A percentile compares a stretch with the other conserved stretches of the same genome.
phyloP scores from a whole-genome alignment of 1,284 basidiomycete genomes.

The Retiboletus fuscus region DNA sequence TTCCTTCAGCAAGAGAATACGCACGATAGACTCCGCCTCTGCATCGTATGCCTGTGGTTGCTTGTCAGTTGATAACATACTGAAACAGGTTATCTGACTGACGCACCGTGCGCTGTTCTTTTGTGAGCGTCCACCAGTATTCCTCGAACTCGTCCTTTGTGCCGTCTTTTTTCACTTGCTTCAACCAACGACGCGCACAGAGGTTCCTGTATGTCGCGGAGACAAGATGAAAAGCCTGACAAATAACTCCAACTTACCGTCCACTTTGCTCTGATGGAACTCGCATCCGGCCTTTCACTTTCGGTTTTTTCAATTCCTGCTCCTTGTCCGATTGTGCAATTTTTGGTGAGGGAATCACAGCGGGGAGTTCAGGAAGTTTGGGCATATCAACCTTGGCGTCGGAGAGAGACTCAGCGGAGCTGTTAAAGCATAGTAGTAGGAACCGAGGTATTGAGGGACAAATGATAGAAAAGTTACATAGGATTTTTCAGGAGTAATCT shows the following conservation, averaged over 20 bases:
- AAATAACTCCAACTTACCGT: no score
- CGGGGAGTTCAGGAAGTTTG: neutral
- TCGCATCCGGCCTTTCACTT: slow-evolving; percentile 6
- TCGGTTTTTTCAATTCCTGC: neutral
- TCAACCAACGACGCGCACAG: slow-evolving; percentile 1
- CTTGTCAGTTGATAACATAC: no score
- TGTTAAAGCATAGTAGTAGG: neutral
- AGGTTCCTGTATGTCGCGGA: no score
- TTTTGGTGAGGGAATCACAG: neutral
- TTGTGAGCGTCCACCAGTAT: slow-evolving; percentile 16
- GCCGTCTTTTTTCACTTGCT: slow-evolving; percentile 9
- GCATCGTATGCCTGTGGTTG: no score
- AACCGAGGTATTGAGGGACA: neutral
- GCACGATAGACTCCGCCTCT: no score
- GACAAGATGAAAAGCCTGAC: no score
- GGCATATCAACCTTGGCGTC: neutral
- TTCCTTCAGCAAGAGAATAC: neutral
- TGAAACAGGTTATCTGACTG: no score
- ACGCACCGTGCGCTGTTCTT: no score
- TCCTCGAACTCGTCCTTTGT: slow-evolving; percentile 9
- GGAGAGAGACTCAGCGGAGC: neutral
- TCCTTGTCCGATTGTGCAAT: neutral
- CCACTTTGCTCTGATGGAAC: slow-evolving; percentile 5
- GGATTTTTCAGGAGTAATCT: neutral
- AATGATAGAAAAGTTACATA: neutral